phyloP scores from a whole-genome alignment of 768 basidiomycete species.

The Polyporus arcularius region DNA sequence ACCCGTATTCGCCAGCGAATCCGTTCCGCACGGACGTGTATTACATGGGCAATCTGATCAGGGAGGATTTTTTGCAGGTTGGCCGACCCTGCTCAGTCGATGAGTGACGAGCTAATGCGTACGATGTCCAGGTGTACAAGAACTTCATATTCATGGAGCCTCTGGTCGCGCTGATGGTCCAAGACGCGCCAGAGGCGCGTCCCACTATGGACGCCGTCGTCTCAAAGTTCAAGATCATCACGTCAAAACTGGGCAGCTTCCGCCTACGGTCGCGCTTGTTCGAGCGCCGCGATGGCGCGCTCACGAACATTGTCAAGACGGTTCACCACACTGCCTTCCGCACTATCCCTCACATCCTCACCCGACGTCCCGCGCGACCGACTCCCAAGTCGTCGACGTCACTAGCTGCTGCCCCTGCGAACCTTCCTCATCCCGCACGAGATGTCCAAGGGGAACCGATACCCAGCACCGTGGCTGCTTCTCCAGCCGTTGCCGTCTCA shows the following conservation, averaged over 20 bases:
- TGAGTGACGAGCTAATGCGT: background rate
- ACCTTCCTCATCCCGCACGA: too few species aligned
- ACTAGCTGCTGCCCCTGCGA: too few species aligned
- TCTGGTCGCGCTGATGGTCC: conserved; percentile 29
- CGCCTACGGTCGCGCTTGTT: background rate
- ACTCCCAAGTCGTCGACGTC: background rate
- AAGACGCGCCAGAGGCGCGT: conserved; percentile 26
- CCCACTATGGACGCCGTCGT: conserved; percentile 28
- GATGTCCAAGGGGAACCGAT: too few species aligned
- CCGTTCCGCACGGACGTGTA: conserved; percentile 27
- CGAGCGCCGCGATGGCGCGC: background rate
- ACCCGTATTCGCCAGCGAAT: background rate
- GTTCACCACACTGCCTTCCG: background rate
- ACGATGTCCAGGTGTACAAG: background rate
- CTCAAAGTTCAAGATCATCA: background rate
- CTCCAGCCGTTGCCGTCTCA: too few species aligned
- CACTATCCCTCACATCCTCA: background rate
- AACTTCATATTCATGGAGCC: conserved; percentile 29
- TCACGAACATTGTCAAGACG: background rate
- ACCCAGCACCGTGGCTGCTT: too few species aligned
- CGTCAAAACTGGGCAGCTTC: background rate
- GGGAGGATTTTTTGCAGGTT: conserved; percentile 17
- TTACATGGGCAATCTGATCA: conserved; percentile 22
- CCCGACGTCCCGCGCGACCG: background rate
- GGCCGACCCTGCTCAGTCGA: background rate